phyloP scores from a whole-genome alignment of 257 asterid species.

The Nicotiana tabacum region DNA sequence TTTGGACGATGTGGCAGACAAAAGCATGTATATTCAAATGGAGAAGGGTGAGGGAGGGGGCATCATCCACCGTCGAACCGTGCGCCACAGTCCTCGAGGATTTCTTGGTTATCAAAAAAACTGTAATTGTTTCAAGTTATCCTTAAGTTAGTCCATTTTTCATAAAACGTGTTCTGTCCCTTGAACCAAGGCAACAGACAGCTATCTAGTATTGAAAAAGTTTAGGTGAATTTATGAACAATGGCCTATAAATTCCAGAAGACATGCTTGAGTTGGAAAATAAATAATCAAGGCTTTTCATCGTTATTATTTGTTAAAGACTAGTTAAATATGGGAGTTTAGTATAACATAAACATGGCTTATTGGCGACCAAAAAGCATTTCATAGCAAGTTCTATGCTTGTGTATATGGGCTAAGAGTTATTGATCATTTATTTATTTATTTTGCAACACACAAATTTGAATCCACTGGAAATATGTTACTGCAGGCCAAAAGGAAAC shows the following conservation, averaged over 20 bases:
- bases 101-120: background rate
- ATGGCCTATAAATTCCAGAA: background rate
- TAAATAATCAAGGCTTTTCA: background rate
- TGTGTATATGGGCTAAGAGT: background rate
- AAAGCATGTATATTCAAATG: background rate
- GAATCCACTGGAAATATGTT: slow-evolving; percentile 1
- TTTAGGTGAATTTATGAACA: background rate
- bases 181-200: background rate
- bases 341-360: background rate
- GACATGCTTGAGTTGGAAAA: background rate
- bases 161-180: background rate
- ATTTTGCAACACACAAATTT: background rate
- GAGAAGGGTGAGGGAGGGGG: background rate
- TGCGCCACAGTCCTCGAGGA: background rate
- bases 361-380: background rate
- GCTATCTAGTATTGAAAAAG: background rate
- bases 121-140: background rate
- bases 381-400: background rate
- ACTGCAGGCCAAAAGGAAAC: slow-evolving; percentile 78
- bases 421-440: background rate
- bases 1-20: background rate
- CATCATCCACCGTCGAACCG: background rate
- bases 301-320: background rate
- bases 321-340: slow-evolving; percentile 2
- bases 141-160: background rate